phyloP scores from a whole-genome alignment of 169 alveolate genomes.

The Perkinsus marinus region DNA sequence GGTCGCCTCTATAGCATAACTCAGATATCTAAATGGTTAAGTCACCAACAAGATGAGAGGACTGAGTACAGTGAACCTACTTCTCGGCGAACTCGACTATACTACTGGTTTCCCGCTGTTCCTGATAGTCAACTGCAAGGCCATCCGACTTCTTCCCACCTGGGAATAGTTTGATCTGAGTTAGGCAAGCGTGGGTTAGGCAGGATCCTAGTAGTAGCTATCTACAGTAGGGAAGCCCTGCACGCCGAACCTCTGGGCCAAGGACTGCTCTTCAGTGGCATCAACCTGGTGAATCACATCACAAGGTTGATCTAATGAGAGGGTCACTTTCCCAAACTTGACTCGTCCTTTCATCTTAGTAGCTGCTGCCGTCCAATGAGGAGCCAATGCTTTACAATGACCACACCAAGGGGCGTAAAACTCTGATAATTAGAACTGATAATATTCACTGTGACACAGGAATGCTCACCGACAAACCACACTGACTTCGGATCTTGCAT shows the following conservation, averaged over 20 bases:
- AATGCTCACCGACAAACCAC: constrained; percentile 20
- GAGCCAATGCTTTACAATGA: constrained; percentile 79
- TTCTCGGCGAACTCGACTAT: constrained; percentile 48
- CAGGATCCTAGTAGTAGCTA: too few species aligned
- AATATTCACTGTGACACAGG: background rate
- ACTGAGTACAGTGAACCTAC: too few species aligned
- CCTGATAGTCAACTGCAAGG: constrained; percentile 49
- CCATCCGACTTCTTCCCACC: constrained; percentile 46
- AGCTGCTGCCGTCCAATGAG: constrained; percentile 77
- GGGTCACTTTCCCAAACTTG: constrained; percentile 57
- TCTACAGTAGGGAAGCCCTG: constrained; percentile 33
- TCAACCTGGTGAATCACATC: constrained; percentile 17
- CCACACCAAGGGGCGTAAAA: constrained; percentile 88
- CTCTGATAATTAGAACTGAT: constrained; percentile 14
- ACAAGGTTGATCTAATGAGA: background rate
- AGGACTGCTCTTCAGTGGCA: constrained; percentile 50
- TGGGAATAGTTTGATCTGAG: constrained; percentile 29
- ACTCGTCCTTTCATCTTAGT: constrained; percentile 56
- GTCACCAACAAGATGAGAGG: constrained; percentile 39
- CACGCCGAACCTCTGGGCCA: constrained; percentile 35
- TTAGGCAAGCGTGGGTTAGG: too few species aligned
- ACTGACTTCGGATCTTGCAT: constrained; percentile 34
- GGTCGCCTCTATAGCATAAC: constrained; percentile 5
- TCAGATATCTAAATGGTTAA: background rate
- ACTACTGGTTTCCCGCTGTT: constrained; percentile 57